phyloP scores from a whole-genome alignment of 768 basidiomycete species.

The Xerocomellus amylosporus region DNA sequence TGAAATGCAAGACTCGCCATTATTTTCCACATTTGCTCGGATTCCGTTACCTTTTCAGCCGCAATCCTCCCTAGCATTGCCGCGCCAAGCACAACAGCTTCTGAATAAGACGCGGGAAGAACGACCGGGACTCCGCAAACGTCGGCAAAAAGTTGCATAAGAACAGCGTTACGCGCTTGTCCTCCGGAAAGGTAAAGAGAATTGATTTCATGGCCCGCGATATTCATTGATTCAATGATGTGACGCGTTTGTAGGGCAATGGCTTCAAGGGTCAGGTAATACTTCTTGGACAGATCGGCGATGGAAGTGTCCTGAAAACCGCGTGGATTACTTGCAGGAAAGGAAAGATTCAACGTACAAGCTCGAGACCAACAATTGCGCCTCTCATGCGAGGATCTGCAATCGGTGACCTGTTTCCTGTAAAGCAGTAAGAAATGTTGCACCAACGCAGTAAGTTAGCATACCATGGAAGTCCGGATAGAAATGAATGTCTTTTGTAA shows the following conservation, averaged over 20 bases:
- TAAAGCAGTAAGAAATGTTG: not conserved
- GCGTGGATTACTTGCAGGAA: not conserved
- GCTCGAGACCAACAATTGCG: constrained; percentile 80
- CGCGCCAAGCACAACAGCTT: constrained; percentile 87
- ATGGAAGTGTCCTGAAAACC: constrained; percentile 60
- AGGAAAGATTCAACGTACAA: constrained; percentile 42
- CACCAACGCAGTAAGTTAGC: not conserved
- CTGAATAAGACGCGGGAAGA: constrained; percentile 69
- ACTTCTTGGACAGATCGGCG: constrained; percentile 82
- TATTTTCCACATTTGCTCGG: constrained; percentile 79
- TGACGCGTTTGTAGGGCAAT: constrained; percentile 94
- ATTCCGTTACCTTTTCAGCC: constrained; percentile 54
- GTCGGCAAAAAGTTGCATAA: constrained; percentile 90
- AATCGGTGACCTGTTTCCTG: constrained; percentile 94
- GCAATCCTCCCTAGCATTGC: constrained; percentile 94
- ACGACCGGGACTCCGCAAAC: constrained; percentile 80
- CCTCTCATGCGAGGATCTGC: constrained; percentile 96
- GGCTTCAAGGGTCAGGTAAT: constrained; percentile 87
- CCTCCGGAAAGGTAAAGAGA: constrained; percentile 91
- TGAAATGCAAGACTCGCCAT: constrained; percentile 54
- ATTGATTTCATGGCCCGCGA: constrained; percentile 76
- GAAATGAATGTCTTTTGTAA: constrained; percentile 87
- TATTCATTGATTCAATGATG: constrained; percentile 89
- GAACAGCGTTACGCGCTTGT: constrained; percentile 82
- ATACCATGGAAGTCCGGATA: constrained; percentile 94